A percentile compares a stretch with the other conserved stretches of the same genome.
phyloP scores from a whole-genome alignment of 2,329 filamentous ascomycete species.

The Aspergillus tubingensis region DNA sequence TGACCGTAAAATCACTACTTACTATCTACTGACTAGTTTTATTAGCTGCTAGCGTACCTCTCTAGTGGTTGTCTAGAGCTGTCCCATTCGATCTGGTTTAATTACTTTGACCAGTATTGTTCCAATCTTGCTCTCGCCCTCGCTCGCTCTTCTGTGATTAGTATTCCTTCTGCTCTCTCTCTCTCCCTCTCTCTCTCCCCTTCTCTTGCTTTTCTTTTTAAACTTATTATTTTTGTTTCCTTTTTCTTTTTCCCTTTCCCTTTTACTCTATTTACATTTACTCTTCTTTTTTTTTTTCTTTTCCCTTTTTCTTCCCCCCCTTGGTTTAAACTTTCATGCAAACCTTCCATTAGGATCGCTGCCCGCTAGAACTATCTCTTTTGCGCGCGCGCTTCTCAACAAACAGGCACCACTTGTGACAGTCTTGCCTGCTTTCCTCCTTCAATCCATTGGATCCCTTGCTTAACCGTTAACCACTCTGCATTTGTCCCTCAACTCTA shows the following conservation, averaged over 20 bases:
- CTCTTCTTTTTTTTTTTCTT: constrained; percentile 4
- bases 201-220: constrained; percentile 11
- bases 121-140: constrained; percentile 17
- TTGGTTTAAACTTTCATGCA: constrained; percentile 14
- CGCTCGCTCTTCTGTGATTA: not conserved
- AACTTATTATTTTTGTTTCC: not conserved
- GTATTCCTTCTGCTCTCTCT: not conserved
- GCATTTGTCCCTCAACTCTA: constrained; percentile 15
- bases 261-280: constrained; percentile 1
- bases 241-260: constrained; percentile 16
- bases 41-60: constrained; percentile 13
- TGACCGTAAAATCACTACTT: constrained; percentile 14
- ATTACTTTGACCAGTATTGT: constrained; percentile 25
- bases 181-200: too few species aligned
- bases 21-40: constrained; percentile 15
- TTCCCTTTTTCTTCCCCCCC: constrained; percentile 2
- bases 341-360: constrained; percentile 17
- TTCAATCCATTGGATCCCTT: constrained; percentile 20
- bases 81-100: constrained; percentile 21
- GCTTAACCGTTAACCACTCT: constrained; percentile 19
- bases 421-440: constrained; percentile 11
- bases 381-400: not conserved
- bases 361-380: constrained; percentile 7
- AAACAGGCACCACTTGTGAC: constrained; percentile 3
- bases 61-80: constrained; percentile 18